Evolutionary conservation across 108 stramenopile species (phyloP).

Genomic region (Skeletonema grethae): DNA sequence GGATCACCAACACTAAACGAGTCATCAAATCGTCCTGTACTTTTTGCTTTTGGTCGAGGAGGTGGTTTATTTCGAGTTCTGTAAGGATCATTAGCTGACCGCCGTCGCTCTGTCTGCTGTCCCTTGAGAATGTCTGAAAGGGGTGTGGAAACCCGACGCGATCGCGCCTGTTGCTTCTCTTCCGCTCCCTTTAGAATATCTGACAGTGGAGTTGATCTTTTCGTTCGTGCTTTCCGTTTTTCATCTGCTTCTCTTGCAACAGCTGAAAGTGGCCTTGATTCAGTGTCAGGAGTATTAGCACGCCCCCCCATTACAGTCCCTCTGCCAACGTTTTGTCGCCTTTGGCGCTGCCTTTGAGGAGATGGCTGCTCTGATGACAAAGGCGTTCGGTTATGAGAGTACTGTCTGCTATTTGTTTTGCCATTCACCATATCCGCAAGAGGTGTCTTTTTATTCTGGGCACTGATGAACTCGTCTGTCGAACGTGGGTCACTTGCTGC

Average conservation of each 20-base stretch:
- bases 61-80: constrained; percentile 16
- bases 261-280: constrained; percentile 1
- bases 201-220: constrained; percentile 21
- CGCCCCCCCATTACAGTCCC: constrained; percentile 23
- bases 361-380: constrained; percentile 27
- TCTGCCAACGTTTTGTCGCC: constrained; percentile 7
- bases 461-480: not conserved
- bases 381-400: constrained; percentile 16
- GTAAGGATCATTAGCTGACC: constrained; percentile 11
- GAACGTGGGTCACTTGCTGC: constrained; percentile 8
- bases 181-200: constrained; percentile 42
- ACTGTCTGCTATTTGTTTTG: constrained; percentile 1
- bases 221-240: constrained; percentile 1
- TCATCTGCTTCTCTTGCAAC: constrained; percentile 9
- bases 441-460: constrained; percentile 15
- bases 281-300: not conserved
- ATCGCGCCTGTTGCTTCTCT: constrained; percentile 14
- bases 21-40: constrained; percentile 24
- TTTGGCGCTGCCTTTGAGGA: constrained; percentile 13
- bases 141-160: constrained; percentile 17
- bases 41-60: constrained; percentile 19
- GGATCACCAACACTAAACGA: constrained; percentile 17
- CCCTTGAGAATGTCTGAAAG: constrained; percentile 41
- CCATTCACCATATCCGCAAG: constrained; percentile 23
- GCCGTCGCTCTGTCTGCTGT: constrained; percentile 22